These are phyloP conservation scores for Hypsizygus marmoreus DNA, from an alignment of 768 basidiomycete genomes.

Conservation along the genomic window DNA sequence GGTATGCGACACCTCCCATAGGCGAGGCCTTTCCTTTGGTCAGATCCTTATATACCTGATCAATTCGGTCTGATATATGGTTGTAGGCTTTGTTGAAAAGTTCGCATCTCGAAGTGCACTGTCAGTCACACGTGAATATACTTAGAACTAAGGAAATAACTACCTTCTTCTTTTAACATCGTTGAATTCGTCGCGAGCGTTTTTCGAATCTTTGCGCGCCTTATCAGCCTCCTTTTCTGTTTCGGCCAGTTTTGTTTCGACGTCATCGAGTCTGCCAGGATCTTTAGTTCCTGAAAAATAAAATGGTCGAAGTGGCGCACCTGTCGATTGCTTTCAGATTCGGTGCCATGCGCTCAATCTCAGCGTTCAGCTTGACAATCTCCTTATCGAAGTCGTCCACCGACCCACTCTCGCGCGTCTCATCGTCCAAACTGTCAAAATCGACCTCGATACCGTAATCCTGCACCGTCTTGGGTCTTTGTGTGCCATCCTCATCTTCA, in stretches of 20 bases:
- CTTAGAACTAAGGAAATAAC: background rate
- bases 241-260: constrained; percentile 80
- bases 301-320: constrained; percentile 38
- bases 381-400: constrained; percentile 73
- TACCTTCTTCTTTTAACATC: constrained; percentile 83
- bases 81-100: constrained; percentile 95
- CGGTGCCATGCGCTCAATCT: constrained; percentile 93
- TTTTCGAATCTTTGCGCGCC: constrained; percentile 86
- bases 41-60: constrained; percentile 95
- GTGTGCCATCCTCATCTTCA: constrained; percentile 81
- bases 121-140: constrained; percentile 2
- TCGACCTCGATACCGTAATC: constrained; percentile 92
- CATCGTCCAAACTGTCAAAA: constrained; percentile 73
- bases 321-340: constrained; percentile 96
- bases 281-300: background rate
- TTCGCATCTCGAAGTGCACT: constrained; percentile 49
- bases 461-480: constrained; percentile 66
- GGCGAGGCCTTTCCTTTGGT: constrained; percentile 94
- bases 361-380: constrained; percentile 67
- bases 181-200: constrained; percentile 89
- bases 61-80: constrained; percentile 94
- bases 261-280: constrained; percentile 72
- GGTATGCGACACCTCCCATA: constrained; percentile 95
- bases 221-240: constrained; percentile 93
- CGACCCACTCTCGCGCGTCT: constrained; percentile 71